A percentile compares a stretch with the other conserved stretches of the same genome.
Conservation (phyloP, 2,329 filamentous ascomycete species). For the Hypoxylon sp. region DNA sequence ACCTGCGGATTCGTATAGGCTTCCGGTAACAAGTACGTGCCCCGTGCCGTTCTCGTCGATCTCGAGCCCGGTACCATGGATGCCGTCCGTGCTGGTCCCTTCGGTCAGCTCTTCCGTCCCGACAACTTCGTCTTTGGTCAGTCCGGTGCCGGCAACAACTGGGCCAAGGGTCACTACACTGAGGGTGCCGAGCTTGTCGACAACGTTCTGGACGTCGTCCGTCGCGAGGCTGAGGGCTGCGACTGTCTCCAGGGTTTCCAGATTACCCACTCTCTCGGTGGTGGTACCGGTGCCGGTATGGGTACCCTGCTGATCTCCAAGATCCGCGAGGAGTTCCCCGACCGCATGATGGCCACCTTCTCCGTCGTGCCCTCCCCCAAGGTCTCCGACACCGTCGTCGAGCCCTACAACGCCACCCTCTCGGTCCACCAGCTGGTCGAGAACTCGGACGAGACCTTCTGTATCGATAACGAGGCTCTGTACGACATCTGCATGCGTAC, state of each 20-base stretch:
- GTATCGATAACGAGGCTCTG: slow-evolving; percentile 99
- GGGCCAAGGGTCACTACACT: slow-evolving; percentile 99
- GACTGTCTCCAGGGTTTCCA: slow-evolving; percentile 99
- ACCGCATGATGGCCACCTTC: slow-evolving; percentile 99
- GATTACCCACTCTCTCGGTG: slow-evolving; percentile 99
- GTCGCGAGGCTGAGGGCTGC: slow-evolving; percentile 97
- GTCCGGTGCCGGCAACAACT: slow-evolving; percentile 99
- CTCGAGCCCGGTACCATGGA: slow-evolving; percentile 99
- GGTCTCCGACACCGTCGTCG: slow-evolving; percentile 99
- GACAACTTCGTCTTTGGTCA: slow-evolving; percentile 99
- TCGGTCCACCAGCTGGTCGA: slow-evolving; percentile 99
- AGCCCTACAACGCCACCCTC: slow-evolving; percentile 99
- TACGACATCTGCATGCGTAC: slow-evolving; percentile 99
- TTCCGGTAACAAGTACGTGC: slow-evolving; percentile 98
- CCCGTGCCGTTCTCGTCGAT: slow-evolving; percentile 98
- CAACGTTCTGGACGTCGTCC: slow-evolving; percentile 97
- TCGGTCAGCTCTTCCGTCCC: slow-evolving; percentile 98
- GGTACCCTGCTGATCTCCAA: slow-evolving; percentile 99
- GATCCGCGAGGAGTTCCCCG: slow-evolving; percentile 99
- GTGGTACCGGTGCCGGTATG: slow-evolving; percentile 99
- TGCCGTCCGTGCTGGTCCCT: slow-evolving; percentile 95
- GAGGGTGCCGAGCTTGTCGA: slow-evolving; percentile 99
- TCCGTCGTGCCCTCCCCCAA: slow-evolving; percentile 98
- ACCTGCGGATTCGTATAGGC: slow-evolving; percentile 64
- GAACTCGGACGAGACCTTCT: slow-evolving; percentile 99